These are phyloP conservation scores for Fusarium aywerte DNA, from an alignment of 2,329 filamentous ascomycete genomes.

Conservation along the genomic window DNA sequence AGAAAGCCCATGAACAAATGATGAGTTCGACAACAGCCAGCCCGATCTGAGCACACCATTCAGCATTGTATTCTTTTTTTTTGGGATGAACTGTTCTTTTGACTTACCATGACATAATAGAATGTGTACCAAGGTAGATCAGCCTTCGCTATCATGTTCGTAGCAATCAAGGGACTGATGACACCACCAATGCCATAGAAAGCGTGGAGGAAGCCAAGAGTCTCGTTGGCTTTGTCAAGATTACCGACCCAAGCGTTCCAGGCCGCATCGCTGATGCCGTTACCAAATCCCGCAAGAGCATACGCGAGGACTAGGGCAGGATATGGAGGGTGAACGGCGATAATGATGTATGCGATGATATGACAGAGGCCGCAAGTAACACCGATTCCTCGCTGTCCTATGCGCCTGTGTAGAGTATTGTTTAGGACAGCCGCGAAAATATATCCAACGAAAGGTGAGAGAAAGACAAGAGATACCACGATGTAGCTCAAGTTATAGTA, in stretches of 20 bases:
- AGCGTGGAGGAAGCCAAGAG: constrained; percentile 75
- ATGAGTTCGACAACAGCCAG: constrained; percentile 33
- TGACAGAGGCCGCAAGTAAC: constrained; percentile 69
- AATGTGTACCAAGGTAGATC: constrained; percentile 74
- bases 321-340: constrained; percentile 73
- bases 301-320: constrained; percentile 73
- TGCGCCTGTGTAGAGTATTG: constrained; percentile 55
- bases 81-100: constrained; percentile 45
- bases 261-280: constrained; percentile 69
- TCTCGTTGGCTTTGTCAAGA: constrained; percentile 75
- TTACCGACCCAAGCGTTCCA: constrained; percentile 71
- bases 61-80: too few relatives aligned
- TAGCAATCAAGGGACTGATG: constrained; percentile 75
- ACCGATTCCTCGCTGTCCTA: constrained; percentile 65
- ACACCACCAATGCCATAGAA: constrained; percentile 76
- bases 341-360: constrained; percentile 70
- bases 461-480: constrained; percentile 72
- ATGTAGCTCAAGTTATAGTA: constrained; percentile 72
- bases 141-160: constrained; percentile 73
- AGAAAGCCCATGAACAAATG: constrained; percentile 66
- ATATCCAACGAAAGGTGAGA: constrained; percentile 74
- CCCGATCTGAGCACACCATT: constrained; percentile 17
- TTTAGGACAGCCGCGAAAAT: constrained; percentile 69
- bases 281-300: constrained; percentile 75
- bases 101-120: constrained; percentile 77